Evolutionary conservation across 169 alveolate species (phyloP).

Genomic region (Condylostoma magnum): DNA sequence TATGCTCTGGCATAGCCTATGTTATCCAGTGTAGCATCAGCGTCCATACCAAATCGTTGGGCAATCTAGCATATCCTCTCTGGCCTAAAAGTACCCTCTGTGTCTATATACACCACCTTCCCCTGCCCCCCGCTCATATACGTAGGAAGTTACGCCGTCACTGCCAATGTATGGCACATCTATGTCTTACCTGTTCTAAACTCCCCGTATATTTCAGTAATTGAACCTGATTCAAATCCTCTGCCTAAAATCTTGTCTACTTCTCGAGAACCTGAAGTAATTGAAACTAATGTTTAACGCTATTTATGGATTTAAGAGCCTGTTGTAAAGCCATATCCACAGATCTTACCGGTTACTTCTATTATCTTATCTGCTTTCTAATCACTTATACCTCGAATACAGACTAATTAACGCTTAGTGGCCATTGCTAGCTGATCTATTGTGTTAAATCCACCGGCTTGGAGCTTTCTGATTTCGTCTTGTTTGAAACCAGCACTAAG

Average conservation of each 20-base stretch:
- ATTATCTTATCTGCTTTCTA: slow-evolving; percentile 94
- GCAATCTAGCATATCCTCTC: slow-evolving; percentile 98
- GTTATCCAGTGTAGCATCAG: slow-evolving; percentile 95
- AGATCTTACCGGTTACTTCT: slow-evolving; percentile 91
- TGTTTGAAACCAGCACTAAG: slow-evolving; percentile 92
- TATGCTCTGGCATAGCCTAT: slow-evolving; percentile 97
- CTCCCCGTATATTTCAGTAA: slow-evolving; percentile 98
- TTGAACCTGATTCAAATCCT: slow-evolving; percentile 94
- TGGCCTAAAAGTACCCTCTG: slow-evolving; percentile 99
- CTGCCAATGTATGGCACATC: slow-evolving; percentile 95
- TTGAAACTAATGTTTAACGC: slow-evolving; percentile 87
- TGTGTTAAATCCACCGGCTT: slow-evolving; percentile 92
- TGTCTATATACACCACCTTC: slow-evolving; percentile 98
- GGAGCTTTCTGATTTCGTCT: slow-evolving; percentile 92
- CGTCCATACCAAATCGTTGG: slow-evolving; percentile 94
- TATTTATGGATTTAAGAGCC: slow-evolving; percentile 91
- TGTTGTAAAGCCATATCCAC: slow-evolving; percentile 86
- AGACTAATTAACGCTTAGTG: slow-evolving; percentile 86
- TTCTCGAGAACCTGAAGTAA: slow-evolving; percentile 94
- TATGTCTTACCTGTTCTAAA: slow-evolving; percentile 98
- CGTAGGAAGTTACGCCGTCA: slow-evolving; percentile 81
- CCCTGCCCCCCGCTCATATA: slow-evolving; percentile 98
- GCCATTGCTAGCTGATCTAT: slow-evolving; percentile 93
- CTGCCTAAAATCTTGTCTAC: slow-evolving; percentile 91
- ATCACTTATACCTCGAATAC: slow-evolving; percentile 96